phyloP scores from a whole-genome alignment of 2,329 filamentous ascomycete species.

The Fusarium miscanthi region DNA sequence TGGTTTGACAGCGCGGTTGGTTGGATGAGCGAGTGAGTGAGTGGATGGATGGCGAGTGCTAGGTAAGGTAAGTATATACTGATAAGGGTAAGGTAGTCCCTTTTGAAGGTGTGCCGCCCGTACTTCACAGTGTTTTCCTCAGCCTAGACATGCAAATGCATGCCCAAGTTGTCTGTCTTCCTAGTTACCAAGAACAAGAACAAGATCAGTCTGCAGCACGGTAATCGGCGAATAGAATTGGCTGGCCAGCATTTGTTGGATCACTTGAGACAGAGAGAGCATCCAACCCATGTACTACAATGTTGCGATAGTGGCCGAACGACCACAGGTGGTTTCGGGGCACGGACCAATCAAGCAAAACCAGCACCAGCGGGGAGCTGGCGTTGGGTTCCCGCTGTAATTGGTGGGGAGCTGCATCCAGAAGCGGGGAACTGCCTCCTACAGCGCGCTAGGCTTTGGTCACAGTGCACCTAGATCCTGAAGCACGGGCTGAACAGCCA shows the following conservation, averaged over 20 bases:
- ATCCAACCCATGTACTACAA: conserved; percentile 30
- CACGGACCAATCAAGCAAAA: conserved; percentile 31
- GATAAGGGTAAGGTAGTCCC: conserved; percentile 31
- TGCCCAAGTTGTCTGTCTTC: not conserved
- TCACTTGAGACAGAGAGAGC: conserved; percentile 17
- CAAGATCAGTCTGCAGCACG: not conserved
- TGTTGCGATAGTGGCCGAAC: conserved; percentile 38
- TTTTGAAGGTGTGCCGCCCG: not conserved
- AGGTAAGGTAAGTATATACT: conserved; percentile 12
- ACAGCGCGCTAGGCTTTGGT: conserved; percentile 26
- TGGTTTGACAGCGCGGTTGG: not conserved
- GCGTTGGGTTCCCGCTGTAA: conserved; percentile 4
- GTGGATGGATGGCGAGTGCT: conserved; percentile 36
- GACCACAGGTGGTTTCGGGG: conserved; percentile 30
- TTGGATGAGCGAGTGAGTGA: not conserved
- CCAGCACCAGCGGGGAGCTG: conserved; percentile 38
- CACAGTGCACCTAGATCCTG: conserved; percentile 20
- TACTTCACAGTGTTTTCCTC: conserved; percentile 19
- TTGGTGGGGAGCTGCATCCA: conserved; percentile 30
- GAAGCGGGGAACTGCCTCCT: conserved; percentile 37
- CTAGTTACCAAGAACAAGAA: not conserved
- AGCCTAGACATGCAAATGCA: conserved; percentile 1
- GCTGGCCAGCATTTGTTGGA: conserved; percentile 15
- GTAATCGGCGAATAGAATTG: conserved; percentile 17
- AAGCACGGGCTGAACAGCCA: conserved; percentile 2